Evolutionary conservation across 1,139 yeast species (phyloP), one percentile per base, ranked within the genome.

Genomic region (Scheffersomyces quercinus): DNA sequence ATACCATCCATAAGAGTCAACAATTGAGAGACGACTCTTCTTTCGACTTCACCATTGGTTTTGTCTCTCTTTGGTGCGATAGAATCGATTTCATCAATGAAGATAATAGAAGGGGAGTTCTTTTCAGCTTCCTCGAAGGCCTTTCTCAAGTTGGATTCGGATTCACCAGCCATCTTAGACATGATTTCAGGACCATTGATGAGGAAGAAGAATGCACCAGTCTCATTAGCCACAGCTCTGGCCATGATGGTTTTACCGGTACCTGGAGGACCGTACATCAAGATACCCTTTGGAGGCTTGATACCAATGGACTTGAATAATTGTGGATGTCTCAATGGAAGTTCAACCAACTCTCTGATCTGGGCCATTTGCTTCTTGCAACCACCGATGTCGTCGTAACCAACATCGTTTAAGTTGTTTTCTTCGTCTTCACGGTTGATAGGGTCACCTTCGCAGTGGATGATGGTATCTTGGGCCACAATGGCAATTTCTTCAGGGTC

Each of bases 131-230:
- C 99, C 70, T 93, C 99, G 60, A 93, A 93, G 4, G 99, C 99
- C 73, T 91, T 91, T 75, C 99, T 85, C 68, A 93, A 78, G 62
- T 93, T 93, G 36, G 96, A 88, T 74, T 93, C 99, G 16, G 97
- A 89, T 72, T 93, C 99, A 75, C 99, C 99, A 38, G 99, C 99
- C 99, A 93, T 93, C 74, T 93, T 93, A 45, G 98, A 90, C 99
- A 93, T 93, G 64, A 93, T 95, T 73, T 93, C 99, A n/a, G 99
- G 99, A 68, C 99, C 99, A 65, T 93, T 93, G 66, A 93, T 93
- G 62, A 93, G 80, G 68, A 93, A 93, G 82, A 93, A 93, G 68
- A 93, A 93, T 1, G 99, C 99, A 61, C 99, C 99, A 28, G 99
- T 93, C 71, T 93, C 99, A 60, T 93, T 93, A 40, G 99, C 99